These are phyloP conservation scores for Sophora flavescens DNA, from an alignment of 306 rosid genomes.

Conservation along the genomic window DNA sequence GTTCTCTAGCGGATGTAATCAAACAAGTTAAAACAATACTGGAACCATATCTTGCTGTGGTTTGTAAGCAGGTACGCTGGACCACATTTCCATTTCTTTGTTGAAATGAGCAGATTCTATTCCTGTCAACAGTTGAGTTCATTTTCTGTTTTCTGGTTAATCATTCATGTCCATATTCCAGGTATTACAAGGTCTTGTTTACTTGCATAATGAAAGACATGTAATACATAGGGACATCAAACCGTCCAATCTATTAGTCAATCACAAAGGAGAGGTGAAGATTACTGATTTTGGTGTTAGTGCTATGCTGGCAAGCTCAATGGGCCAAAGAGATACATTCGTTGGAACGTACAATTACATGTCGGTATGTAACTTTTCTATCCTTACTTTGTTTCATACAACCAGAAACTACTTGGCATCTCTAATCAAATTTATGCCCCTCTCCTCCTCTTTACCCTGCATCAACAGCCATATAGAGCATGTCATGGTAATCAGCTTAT, in stretches of 20 bases:
- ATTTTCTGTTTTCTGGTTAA: slow-evolving; percentile 25
- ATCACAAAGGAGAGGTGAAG: slow-evolving; percentile 97
- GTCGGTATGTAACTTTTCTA: slow-evolving; percentile 82
- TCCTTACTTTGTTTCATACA: slow-evolving; percentile 24
- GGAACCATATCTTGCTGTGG: slow-evolving; percentile 98
- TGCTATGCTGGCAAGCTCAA: slow-evolving; percentile 93
- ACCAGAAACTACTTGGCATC: slow-evolving; percentile 13
- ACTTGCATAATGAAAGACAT: slow-evolving; percentile 93
- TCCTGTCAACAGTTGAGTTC: slow-evolving; percentile 22
- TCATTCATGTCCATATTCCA: slow-evolving; percentile 48
- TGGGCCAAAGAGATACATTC: slow-evolving; percentile 98
- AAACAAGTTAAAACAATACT: slow-evolving; percentile 93
- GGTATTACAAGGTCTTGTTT: slow-evolving; percentile 96
- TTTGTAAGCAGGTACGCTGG: slow-evolving; percentile 86
- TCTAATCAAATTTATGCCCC: slow-evolving; percentile 10
- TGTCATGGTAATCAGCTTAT: slow-evolving; percentile 27
- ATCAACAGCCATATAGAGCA: neutral
- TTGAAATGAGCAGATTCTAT: slow-evolving; percentile 35
- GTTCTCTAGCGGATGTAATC: slow-evolving; percentile 87
- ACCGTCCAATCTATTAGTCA: slow-evolving; percentile 93
- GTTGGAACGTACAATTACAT: slow-evolving; percentile 98
- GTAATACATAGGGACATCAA: slow-evolving; percentile 97
- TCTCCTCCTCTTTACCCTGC: neutral
- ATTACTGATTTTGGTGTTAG: slow-evolving; percentile 99
- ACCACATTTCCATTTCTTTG: slow-evolving; percentile 23